Evolutionary conservation across 371 early-diverging fungal species (phyloP).

Genomic region (Sporodiniella umbellata): DNA sequence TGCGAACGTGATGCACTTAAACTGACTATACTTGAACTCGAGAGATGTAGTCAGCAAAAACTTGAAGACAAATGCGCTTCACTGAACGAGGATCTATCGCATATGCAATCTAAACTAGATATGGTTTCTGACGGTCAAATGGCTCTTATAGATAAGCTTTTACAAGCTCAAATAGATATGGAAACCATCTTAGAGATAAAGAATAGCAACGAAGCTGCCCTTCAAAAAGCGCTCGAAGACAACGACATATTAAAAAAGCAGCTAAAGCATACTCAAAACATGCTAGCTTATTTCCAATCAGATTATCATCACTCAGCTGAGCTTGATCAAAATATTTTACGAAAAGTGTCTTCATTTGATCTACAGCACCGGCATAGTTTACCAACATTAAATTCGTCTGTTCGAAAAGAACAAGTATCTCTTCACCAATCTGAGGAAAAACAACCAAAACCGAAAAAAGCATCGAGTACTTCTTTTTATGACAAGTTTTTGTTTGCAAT

Average conservation of each 20-base stretch:
- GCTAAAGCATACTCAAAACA: not conserved
- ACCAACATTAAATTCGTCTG: too few species aligned
- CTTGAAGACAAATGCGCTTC: constrained; percentile 33
- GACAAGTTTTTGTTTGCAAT: not conserved
- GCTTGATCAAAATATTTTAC: too few species aligned
- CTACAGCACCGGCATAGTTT: too few species aligned
- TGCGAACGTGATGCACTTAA: constrained; percentile 42
- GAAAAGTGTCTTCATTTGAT: too few species aligned
- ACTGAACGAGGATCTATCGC: constrained; percentile 24
- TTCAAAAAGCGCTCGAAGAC: not conserved
- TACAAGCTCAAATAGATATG: constrained; percentile 27
- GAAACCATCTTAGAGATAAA: constrained; percentile 27
- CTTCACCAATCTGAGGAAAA: not conserved
- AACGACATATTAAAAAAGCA: not conserved
- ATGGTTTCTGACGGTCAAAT: constrained; percentile 48
- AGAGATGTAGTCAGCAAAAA: constrained; percentile 17
- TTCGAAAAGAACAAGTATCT: too few species aligned
- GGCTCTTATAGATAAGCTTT: constrained; percentile 33
- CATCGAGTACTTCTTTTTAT: not conserved
- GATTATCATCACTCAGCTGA: too few species aligned
- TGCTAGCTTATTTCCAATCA: too few species aligned
- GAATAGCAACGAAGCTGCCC: constrained; percentile 3
- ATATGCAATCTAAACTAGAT: constrained; percentile 26
- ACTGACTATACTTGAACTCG: constrained; percentile 34
- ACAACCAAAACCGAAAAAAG: not conserved